phyloP scores from a whole-genome alignment of 257 asterid species.

The Solanum tacnaense region DNA sequence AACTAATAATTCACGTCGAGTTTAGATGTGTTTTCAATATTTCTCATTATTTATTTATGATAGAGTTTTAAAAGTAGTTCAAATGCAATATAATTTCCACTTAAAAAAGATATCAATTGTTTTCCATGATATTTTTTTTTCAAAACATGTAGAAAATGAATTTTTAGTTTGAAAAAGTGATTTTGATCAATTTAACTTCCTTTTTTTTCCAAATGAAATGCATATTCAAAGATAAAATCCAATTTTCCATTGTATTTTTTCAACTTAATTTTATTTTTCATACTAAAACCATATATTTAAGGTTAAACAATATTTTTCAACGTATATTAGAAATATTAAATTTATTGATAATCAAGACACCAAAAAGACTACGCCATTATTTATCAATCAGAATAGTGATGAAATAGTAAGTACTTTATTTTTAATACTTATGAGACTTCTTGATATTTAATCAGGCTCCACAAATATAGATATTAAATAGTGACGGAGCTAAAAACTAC shows the following conservation, averaged over 20 bases:
- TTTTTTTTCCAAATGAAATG: fast-evolving
- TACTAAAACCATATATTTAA: too few species aligned
- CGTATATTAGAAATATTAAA: background rate
- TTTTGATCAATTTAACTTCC: background rate
- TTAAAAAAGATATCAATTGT: background rate
- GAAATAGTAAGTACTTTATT: background rate
- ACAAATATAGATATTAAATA: too few species aligned
- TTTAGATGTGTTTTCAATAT: fast-evolving
- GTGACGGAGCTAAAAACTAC: too few species aligned
- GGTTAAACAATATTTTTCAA: background rate
- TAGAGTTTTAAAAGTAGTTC: background rate
- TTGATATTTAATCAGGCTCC: background rate
- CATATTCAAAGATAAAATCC: background rate
- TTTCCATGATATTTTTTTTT: background rate
- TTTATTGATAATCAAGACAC: background rate
- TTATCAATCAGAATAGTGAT: background rate
- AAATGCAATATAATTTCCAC: background rate
- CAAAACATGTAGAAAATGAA: background rate
- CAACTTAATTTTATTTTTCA: too few species aligned
- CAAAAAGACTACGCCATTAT: background rate
- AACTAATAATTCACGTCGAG: too few species aligned
- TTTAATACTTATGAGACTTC: background rate
- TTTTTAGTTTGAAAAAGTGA: background rate
- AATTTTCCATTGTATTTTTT: too few species aligned
- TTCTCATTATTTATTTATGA: background rate